Percentiles rank a stretch among this genome's conserved stretches.
These are phyloP conservation scores for Cercospora janseana DNA, from an alignment of 2,329 filamentous ascomycete species.

Conservation along the genomic window DNA sequence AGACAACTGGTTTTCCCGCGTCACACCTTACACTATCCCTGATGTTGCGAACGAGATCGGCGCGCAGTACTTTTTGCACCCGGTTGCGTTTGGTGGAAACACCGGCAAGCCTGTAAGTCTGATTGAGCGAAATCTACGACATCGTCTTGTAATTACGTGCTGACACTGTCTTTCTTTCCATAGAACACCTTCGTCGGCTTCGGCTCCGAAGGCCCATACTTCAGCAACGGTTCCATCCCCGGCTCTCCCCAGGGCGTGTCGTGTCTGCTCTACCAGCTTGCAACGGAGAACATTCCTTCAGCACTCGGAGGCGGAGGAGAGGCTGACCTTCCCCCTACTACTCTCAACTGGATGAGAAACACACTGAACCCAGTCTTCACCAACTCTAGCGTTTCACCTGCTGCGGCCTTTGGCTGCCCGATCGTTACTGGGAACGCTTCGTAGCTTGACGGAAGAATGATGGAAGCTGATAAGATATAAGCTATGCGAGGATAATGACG, in stretches of 20 bases:
- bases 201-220: slow-evolving; percentile 36
- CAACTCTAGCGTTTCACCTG: slow-evolving; percentile 5
- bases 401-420: slow-evolving; percentile 14
- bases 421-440: slow-evolving; percentile 5
- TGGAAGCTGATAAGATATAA: too few species aligned
- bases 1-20: slow-evolving; percentile 35
- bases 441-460: too few species aligned
- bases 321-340: slow-evolving; percentile 3
- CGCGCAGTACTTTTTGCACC: slow-evolving; percentile 42
- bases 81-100: slow-evolving; percentile 46
- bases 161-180: not conserved
- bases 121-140: not conserved
- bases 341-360: slow-evolving; percentile 16
- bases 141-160: not conserved
- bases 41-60: slow-evolving; percentile 44
- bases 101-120: slow-evolving; percentile 38
- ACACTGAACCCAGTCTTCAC: slow-evolving; percentile 23
- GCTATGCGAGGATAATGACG: too few species aligned
- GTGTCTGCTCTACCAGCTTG: slow-evolving; percentile 47
- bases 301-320: slow-evolving; percentile 20
- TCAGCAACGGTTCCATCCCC: slow-evolving; percentile 40
- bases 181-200: slow-evolving; percentile 37
- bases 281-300: slow-evolving; percentile 31
- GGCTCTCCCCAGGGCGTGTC: slow-evolving; percentile 32
- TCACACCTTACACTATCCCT: slow-evolving; percentile 38